Evolutionary conservation across 2,329 filamentous ascomycete genomes (phyloP), one percentile per base, ranked within the genome.

Genomic region (Ophidiomyces ophidiicola): DNA sequence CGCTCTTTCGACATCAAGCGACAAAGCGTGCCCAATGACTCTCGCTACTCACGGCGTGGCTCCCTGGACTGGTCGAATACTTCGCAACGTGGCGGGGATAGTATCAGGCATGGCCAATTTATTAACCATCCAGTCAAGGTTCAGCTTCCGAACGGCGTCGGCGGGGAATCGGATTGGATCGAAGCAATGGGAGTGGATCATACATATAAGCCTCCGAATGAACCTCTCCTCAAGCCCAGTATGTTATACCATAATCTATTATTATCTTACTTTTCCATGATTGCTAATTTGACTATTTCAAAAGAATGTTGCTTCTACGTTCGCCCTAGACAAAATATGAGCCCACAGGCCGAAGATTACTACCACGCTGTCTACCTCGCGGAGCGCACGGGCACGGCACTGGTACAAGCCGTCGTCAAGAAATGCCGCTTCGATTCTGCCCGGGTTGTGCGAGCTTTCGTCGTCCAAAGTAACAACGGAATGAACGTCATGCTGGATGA

Each of bases 171-270:
- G 44, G 81, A 82, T 4, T 94, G 82, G 78, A 90, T 96, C 46
- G 86, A 94, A 56, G 85, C 86, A 1, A 63, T 94, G 5, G 90
- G 85, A 21, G 84, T 96, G n/a, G 90, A 96, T 56, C 68, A 78
- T 11, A 73, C 72, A 2, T 98, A 96, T 56, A 76, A 80, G 42
- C 80, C 90, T 31, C 87, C 87, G 0, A 64, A 71, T 1, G 83
- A 92, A 51, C 74, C 72, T 42, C 65, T 70, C 6, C 67, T 76
- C 14, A 92, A 84, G 57, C 75, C 77, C 48, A 66, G 71, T 74
- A 66, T 57, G 70, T 54, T 38, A 3, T 12, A 19, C n/a, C 32
- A 36, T 23, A 12, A 15, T 19, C 11, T 23, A 11, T 26, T 19
- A 10, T 20, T 29, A 6, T 23, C 10, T 5, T 33, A 11, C 6